Base-by-base conservation (phyloP, 1,139 yeast species). In the Saccharomyces hybrid region DNA sequence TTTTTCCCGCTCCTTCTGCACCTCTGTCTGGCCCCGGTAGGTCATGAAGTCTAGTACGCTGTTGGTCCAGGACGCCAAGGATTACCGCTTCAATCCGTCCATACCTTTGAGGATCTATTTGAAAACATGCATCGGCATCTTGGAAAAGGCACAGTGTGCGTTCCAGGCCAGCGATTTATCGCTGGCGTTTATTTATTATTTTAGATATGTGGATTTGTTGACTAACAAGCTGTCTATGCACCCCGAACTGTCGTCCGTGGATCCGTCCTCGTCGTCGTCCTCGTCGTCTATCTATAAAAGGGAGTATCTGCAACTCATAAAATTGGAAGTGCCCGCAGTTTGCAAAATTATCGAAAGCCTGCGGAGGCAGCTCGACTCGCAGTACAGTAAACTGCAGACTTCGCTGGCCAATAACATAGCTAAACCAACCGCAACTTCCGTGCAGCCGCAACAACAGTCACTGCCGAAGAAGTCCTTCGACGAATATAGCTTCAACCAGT, bases 311-410 rank as follows among this genome's bases (percentile, higher is more conserved):
- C 69, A 67, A 52, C 54, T 68, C 52, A 55, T 67, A 46, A 60
- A 63, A 50, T 54, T 68, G 47, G 71, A 68, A 52, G 68, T 67
- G 4, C 71, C 71, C 5, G 67, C 67, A 5, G 66, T 67, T 2
- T 49, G 66, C 51, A 60, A 56, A 31, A 58, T 67, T 2, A 60
- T 63, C 5, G 70, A 66, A 48, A 68, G 65, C 34, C 49, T 67
- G 50, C 59, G 62, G 32, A 51, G 47, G 16, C 55, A 59, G 26
- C 53, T 67, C 11, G 68, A 66, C 50, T 30, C 47, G 9, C 54
- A 58, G 3, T 61, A 56, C 48, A 57, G 58, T 20, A 64, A 61
- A 54, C 61, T 60, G 27, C 61, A 61, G 32, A 51, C 55, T 23
- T 61, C 69, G 5, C 50, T 66, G 50, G 68, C 69, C 9, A 61